A percentile compares a stretch with the other conserved stretches of the same genome.
Evolutionary conservation across 192 early-diverging fungal genomes (phyloP).

Genomic region (Backusella tuberculispora): DNA sequence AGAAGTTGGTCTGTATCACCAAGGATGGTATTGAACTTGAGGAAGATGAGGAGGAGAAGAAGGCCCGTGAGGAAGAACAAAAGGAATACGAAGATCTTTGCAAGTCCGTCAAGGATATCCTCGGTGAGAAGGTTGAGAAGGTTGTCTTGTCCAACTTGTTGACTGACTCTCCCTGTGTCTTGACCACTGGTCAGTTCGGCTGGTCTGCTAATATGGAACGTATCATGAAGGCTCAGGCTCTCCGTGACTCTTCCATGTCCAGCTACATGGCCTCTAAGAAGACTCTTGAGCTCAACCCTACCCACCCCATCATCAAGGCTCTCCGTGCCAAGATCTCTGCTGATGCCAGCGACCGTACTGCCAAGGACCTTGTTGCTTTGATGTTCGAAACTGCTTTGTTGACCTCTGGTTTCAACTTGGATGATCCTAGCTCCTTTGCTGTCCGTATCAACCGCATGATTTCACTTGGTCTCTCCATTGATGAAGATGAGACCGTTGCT

Average conservation of each 20-base stretch:
- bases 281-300: slow-evolving; percentile 98
- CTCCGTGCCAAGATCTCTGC: slow-evolving; percentile 91
- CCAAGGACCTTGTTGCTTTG: slow-evolving; percentile 94
- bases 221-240: slow-evolving; percentile 99
- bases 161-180: slow-evolving; percentile 96
- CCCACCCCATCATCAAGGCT: slow-evolving; percentile 93
- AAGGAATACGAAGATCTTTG: slow-evolving; percentile 87
- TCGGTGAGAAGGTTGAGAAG: slow-evolving; percentile 98
- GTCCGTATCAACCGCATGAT: slow-evolving; percentile 99
- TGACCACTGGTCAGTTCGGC: slow-evolving; percentile 98
- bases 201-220: slow-evolving; percentile 99
- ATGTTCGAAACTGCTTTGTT: slow-evolving; percentile 96
- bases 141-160: slow-evolving; percentile 90
- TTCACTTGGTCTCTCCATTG: slow-evolving; percentile 95
- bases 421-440: slow-evolving; percentile 92
- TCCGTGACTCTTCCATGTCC: slow-evolving; percentile 98
- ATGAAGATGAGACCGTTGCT: slow-evolving; percentile 67
- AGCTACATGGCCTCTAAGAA: slow-evolving; percentile 99
- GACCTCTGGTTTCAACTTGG: slow-evolving; percentile 96
- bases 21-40: slow-evolving; percentile 99
- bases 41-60: slow-evolving; percentile 99
- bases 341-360: slow-evolving; percentile 99
- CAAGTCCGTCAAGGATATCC: slow-evolving; percentile 96
- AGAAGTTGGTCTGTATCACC: slow-evolving; percentile 97
- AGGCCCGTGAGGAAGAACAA: slow-evolving; percentile 91